Percentiles rank a stretch among this genome's conserved stretches.
Conservation (phyloP, 2,329 filamentous ascomycete species). For the Alternaria longipes region DNA sequence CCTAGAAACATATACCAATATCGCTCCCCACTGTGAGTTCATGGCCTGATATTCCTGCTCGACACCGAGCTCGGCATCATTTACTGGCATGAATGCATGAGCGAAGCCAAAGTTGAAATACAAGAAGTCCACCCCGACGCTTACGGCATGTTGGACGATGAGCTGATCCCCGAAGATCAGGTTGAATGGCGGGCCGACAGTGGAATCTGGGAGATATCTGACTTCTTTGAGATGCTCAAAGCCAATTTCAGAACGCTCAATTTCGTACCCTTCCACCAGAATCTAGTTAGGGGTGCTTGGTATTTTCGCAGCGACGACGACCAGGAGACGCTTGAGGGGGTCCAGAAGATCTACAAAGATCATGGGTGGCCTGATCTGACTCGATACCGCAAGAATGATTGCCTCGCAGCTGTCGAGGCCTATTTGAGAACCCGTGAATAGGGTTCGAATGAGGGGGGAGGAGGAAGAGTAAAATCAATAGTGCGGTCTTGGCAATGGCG, state of each 20-base stretch:
- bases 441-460: neutral
- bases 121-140: conserved; percentile 4
- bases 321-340: conserved; percentile 1
- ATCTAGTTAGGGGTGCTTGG: neutral
- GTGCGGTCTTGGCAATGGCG: neutral
- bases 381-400: conserved; percentile 15
- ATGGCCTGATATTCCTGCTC: conserved; percentile 15
- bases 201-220: conserved; percentile 16
- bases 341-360: conserved; percentile 20
- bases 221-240: conserved; percentile 26
- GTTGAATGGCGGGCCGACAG: conserved; percentile 18
- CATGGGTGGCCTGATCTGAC: conserved; percentile 22
- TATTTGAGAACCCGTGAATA: neutral
- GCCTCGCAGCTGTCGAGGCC: conserved; percentile 1
- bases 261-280: conserved; percentile 14
- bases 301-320: neutral
- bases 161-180: conserved; percentile 8
- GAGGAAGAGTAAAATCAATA: neutral
- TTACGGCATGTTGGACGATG: conserved; percentile 7
- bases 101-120: neutral
- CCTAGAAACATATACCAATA: neutral
- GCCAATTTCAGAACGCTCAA: conserved; percentile 15
- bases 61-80: conserved; percentile 20
- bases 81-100: conserved; percentile 17
- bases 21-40: conserved; percentile 9